A percentile compares a stretch with the other conserved stretches of the same genome.
phyloP scores from a whole-genome alignment of 164 flowering plant genomes.

The Kalanchoe fedtschenkoi region DNA sequence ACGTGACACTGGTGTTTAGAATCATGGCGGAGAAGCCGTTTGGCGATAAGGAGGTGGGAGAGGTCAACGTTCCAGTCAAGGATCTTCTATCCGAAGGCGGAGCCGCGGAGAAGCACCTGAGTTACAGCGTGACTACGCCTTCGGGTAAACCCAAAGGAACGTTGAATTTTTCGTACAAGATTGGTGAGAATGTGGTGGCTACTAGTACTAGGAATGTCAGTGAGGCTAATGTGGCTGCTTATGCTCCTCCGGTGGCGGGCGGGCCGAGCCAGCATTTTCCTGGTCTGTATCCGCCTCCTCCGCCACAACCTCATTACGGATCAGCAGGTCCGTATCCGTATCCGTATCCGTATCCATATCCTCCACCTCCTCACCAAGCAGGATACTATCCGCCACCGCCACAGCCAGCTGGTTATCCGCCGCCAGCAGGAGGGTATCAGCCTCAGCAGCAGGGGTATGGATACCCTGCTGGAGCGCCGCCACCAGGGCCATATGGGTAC shows the following conservation, averaged over 20 bases:
- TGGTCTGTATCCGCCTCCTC: background rate
- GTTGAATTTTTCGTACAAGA: background rate
- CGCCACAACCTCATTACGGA: background rate
- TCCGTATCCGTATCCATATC: too few relatives aligned
- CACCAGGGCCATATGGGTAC: background rate
- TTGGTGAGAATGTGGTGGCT: too few relatives aligned
- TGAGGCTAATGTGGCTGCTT: background rate
- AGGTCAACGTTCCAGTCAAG: too few relatives aligned
- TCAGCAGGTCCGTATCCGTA: background rate
- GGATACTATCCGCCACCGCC: background rate
- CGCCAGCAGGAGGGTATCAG: too few relatives aligned
- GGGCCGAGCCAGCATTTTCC: background rate
- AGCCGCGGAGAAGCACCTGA: background rate
- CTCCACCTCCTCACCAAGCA: background rate
- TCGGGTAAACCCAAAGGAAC: background rate
- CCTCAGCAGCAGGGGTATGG: background rate
- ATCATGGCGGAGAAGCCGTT: too few relatives aligned
- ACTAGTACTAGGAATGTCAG: background rate
- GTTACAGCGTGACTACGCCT: background rate
- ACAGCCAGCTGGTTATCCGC: too few relatives aligned
- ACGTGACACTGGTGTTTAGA: too few relatives aligned
- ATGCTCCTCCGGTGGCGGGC: background rate
- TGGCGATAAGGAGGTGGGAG: too few relatives aligned
- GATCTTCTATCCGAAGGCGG: too few relatives aligned
- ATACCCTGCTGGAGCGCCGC: background rate